Conservation (phyloP, 2,329 filamentous ascomycete genomes). For the Aureobasidium melanogenum region DNA sequence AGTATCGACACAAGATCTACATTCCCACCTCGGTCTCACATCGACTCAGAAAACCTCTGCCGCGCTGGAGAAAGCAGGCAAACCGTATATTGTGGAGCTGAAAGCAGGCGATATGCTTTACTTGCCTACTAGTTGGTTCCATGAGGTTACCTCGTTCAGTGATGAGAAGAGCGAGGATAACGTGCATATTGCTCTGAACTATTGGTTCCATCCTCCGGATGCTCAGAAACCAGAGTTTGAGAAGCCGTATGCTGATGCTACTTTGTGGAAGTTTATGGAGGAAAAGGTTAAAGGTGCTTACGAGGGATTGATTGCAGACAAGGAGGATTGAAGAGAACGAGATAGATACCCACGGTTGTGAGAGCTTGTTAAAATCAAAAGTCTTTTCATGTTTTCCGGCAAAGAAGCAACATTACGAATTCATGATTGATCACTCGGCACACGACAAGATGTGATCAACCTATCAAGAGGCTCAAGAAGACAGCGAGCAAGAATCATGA, state of each 20-base stretch:
- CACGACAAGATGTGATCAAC: background rate
- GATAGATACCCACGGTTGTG: background rate
- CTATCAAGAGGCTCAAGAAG: no score
- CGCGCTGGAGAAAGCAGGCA: background rate
- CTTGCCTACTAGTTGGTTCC: conserved; percentile 8
- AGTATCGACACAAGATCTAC: background rate
- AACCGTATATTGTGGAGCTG: conserved; percentile 3
- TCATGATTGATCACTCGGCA: background rate
- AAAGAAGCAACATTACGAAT: background rate
- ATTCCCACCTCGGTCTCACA: background rate
- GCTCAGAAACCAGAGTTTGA: background rate
- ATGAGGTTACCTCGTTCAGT: conserved; percentile 1
- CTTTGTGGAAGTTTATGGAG: conserved; percentile 2
- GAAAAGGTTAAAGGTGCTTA: background rate
- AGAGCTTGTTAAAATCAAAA: no score
- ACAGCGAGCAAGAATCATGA: background rate
- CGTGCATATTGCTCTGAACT: conserved; percentile 8
- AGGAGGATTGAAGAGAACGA: background rate
- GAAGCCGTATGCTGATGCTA: background rate
- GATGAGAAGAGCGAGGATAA: background rate
- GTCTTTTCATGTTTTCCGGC: no score
- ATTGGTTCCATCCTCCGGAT: conserved; percentile 12
- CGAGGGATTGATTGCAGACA: background rate
- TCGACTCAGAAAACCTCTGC: background rate
- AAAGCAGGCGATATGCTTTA: conserved; percentile 7